Percentiles rank a stretch among this genome's conserved stretches.
These are phyloP conservation scores for Zymoseptoria passerinii DNA, from an alignment of 2,329 filamentous ascomycete species.

Conservation along the genomic window DNA sequence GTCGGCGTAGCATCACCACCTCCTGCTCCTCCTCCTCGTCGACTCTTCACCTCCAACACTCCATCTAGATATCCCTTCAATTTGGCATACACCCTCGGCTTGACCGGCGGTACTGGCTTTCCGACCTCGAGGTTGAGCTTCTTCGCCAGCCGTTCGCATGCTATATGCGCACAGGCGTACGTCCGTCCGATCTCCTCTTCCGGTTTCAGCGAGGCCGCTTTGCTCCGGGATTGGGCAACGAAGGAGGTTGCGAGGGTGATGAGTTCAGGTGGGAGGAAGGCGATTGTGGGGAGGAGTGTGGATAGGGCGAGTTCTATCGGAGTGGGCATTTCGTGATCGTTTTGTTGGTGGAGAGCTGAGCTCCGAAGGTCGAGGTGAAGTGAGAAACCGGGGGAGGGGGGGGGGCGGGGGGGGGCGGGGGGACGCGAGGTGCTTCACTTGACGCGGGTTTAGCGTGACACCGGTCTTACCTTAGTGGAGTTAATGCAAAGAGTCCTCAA, in stretches of 20 bases:
- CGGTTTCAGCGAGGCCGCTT: conserved; percentile 66
- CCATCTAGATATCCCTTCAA: conserved; percentile 73
- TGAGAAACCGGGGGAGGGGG: background rate
- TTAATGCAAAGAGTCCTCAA: too few species aligned
- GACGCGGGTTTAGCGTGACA: too few species aligned
- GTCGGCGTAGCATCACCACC: background rate
- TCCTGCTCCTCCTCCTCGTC: conserved; percentile 8
- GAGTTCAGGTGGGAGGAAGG: conserved; percentile 60
- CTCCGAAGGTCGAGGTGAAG: background rate
- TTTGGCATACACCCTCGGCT: conserved; percentile 73
- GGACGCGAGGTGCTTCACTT: background rate
- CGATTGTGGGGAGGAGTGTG: conserved; percentile 66
- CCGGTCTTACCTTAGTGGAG: too few species aligned
- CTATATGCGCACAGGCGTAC: conserved; percentile 80
- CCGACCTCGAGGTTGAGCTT: conserved; percentile 68
- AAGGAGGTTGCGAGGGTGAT: conserved; percentile 63
- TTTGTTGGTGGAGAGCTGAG: background rate
- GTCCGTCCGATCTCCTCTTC: conserved; percentile 82
- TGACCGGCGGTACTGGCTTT: conserved; percentile 66
- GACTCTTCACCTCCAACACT: conserved; percentile 43
- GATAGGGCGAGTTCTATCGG: conserved; percentile 64
- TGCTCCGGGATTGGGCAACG: conserved; percentile 70
- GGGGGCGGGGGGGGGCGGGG: too few species aligned
- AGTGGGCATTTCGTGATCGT: conserved; percentile 50
- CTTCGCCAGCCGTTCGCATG: conserved; percentile 78